These are phyloP conservation scores for Daucus carota DNA, from an alignment of 129 eudicot genomes.

Conservation along the genomic window DH1_v3.0 NC_030385.2:4366001-4366500, in stretches of 20 bases:
- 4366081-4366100: not conserved
- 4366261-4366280: slow-evolving; percentile 95
- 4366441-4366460: slow-evolving; percentile 92
- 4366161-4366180: slow-evolving; percentile 54
- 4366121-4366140: not conserved
- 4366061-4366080: not conserved
- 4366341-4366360: slow-evolving; percentile 76
- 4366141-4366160: not conserved
- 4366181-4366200: slow-evolving; percentile 87
- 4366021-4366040: not conserved
- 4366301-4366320: slow-evolving; percentile 90
- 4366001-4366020: too few relatives aligned
- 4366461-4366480: slow-evolving; percentile 98
- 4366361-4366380: not conserved
- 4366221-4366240: slow-evolving; percentile 96
- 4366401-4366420: not conserved
- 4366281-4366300: slow-evolving; percentile 93
- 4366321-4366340: slow-evolving; percentile 73
- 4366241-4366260: slow-evolving; percentile 97
- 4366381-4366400: not conserved
- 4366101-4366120: not conserved
- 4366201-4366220: slow-evolving; percentile 76
- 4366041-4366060: not conserved
- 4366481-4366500: slow-evolving; percentile 99
- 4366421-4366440: slow-evolving; percentile 60